These are phyloP conservation scores for Fusarium miscanthi DNA, from an alignment of 2,329 filamentous ascomycete species.

Conservation along the genomic window DNA sequence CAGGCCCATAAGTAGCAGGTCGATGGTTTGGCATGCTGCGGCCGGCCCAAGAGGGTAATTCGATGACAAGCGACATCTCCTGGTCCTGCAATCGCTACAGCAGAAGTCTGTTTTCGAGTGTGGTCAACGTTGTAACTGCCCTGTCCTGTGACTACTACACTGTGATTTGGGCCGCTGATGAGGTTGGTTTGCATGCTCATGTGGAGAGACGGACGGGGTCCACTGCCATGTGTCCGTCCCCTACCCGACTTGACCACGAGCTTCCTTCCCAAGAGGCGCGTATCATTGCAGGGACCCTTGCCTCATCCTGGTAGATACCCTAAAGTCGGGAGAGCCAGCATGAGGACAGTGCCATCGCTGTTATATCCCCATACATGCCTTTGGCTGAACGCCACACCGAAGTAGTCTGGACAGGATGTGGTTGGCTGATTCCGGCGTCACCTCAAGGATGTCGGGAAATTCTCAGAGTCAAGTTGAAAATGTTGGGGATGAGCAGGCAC, in stretches of 20 bases:
- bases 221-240: slow-evolving; percentile 44
- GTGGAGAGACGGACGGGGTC: slow-evolving; percentile 37
- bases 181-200: slow-evolving; percentile 35
- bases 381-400: slow-evolving; percentile 19
- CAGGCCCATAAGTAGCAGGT: slow-evolving; percentile 21
- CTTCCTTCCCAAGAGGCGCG: slow-evolving; percentile 30
- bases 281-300: slow-evolving; percentile 34
- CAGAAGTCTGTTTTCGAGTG: slow-evolving; percentile 10
- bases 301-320: slow-evolving; percentile 3
- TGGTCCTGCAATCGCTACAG: background rate
- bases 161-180: slow-evolving; percentile 27
- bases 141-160: background rate
- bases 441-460: slow-evolving; percentile 22
- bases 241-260: slow-evolving; percentile 35
- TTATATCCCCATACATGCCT: slow-evolving; percentile 8
- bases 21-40: slow-evolving; percentile 30
- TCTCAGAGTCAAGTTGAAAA: slow-evolving; percentile 6
- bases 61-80: slow-evolving; percentile 14
- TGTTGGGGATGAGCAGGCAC: background rate
- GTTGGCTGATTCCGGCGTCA: background rate
- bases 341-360: slow-evolving; percentile 31
- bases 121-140: slow-evolving; percentile 5
- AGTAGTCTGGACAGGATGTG: slow-evolving; percentile 12
- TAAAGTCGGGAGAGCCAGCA: slow-evolving; percentile 18
- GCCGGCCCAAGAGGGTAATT: slow-evolving; percentile 29